phyloP scores from a whole-genome alignment of 805 yeast species.

The Candida taoyuanica region DNA sequence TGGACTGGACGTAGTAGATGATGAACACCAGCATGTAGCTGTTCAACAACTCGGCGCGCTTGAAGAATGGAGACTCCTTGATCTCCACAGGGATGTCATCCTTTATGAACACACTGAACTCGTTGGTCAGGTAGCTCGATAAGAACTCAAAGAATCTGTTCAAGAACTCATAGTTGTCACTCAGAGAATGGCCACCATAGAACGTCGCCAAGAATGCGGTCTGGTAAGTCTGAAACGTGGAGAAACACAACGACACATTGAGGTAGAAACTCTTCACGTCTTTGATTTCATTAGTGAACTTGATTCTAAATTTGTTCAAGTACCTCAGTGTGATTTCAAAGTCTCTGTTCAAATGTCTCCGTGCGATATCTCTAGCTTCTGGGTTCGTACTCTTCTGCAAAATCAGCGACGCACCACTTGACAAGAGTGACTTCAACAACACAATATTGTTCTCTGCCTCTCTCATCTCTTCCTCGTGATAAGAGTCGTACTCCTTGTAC shows the following conservation, averaged over 20 bases:
- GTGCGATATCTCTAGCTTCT: conserved; percentile 12
- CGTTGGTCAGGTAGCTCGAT: conserved; percentile 17
- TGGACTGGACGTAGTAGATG: conserved; percentile 28
- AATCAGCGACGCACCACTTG: conserved; percentile 22
- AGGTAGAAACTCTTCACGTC: conserved; percentile 15
- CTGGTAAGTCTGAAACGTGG: conserved; percentile 25
- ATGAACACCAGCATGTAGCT: conserved; percentile 22
- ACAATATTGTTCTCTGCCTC: conserved; percentile 25
- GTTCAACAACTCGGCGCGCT: conserved; percentile 21
- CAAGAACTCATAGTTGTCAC: conserved; percentile 21
- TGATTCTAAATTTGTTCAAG: conserved; percentile 23
- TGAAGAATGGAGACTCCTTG: conserved; percentile 10
- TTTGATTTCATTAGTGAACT: conserved; percentile 5
- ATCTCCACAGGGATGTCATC: conserved; percentile 11
- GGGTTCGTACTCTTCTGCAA: conserved; percentile 10
- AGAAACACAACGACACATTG: conserved; percentile 22
- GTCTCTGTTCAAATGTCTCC: conserved; percentile 16
- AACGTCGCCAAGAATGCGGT: conserved; percentile 20
- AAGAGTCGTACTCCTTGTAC: conserved; percentile 22
- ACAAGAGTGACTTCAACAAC: conserved; percentile 22
- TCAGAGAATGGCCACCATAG: conserved; percentile 20
- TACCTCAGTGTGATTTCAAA: conserved; percentile 25
- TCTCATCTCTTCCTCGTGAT: conserved; percentile 12
- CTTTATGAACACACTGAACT: conserved; percentile 17
- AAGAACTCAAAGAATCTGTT: conserved; percentile 23